phyloP scores from a whole-genome alignment of 202 grass and related monocot species.

The Panicum virgatum region DNA sequence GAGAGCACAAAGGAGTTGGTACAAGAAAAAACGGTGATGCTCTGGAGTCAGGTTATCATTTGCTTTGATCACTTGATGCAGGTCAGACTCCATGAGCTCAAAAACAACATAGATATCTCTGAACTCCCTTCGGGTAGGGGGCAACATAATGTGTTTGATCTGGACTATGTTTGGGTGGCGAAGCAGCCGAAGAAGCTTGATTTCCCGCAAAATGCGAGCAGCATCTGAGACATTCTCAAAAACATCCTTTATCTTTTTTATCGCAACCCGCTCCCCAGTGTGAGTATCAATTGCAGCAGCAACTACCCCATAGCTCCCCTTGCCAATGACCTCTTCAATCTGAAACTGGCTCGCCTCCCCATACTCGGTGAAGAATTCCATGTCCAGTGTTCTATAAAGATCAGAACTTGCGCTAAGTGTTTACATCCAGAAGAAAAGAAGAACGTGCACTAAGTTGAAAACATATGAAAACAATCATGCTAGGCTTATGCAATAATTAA shows the following conservation, averaged over 20 bases:
- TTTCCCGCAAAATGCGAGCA: constrained; percentile 77
- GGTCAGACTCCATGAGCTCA: constrained; percentile 90
- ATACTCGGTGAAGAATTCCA: constrained; percentile 95
- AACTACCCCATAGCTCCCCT: constrained; percentile 90
- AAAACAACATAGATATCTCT: constrained; percentile 93
- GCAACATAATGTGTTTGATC: constrained; percentile 95
- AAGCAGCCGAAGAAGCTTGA: constrained; percentile 82
- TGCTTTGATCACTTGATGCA: constrained; percentile 78
- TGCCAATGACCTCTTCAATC: constrained; percentile 84
- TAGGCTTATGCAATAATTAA: constrained; percentile 12
- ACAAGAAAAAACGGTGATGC: constrained; percentile 88
- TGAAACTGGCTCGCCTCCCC: constrained; percentile 80
- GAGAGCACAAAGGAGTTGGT: constrained; percentile 79
- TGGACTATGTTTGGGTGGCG: constrained; percentile 80
- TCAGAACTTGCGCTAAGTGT: constrained; percentile 10
- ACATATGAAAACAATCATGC: constrained; percentile 18
- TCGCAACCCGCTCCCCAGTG: constrained; percentile 76
- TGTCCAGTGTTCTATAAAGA: constrained; percentile 62
- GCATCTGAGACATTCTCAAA: constrained; percentile 91
- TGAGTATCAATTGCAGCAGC: constrained; percentile 75
- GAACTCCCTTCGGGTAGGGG: constrained; percentile 82
- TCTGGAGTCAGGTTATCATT: constrained; percentile 82
- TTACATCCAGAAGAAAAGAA: constrained; percentile 2
- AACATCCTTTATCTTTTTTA: constrained; percentile 91
- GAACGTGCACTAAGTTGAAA: constrained; percentile 16